phyloP scores from a whole-genome alignment of 1,284 basidiomycete species.

The Grifola frondosa region DNA sequence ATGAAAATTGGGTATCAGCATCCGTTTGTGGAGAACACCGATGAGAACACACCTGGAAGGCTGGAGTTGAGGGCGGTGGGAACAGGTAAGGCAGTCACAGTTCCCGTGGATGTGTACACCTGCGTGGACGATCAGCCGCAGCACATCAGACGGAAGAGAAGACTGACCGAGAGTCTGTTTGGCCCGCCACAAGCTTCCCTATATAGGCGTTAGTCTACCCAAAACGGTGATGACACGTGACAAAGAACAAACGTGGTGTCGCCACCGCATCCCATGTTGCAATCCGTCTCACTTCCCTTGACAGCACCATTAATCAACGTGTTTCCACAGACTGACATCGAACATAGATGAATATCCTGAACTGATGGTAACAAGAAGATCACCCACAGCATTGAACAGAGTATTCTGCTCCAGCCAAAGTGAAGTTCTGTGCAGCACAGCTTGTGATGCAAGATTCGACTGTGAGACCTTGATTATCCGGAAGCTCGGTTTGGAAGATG shows the following conservation, averaged over 20 bases:
- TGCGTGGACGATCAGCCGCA: conserved; percentile 9
- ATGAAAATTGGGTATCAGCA: not conserved
- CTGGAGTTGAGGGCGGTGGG: conserved; percentile 52
- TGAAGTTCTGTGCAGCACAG: conserved; percentile 36
- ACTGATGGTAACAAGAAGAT: not conserved
- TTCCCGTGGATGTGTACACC: conserved; percentile 55
- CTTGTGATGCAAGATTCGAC: conserved; percentile 38
- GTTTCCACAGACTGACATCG: conserved; percentile 57
- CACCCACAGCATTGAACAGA: conserved; percentile 45
- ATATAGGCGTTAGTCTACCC: conserved; percentile 8
- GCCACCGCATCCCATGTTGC: conserved; percentile 68
- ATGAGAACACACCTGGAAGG: conserved; percentile 40
- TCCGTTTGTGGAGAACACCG: not conserved
- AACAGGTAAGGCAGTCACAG: conserved; percentile 55
- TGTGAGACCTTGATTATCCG: conserved; percentile 36
- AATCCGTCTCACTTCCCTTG: conserved; percentile 46
- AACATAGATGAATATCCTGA: not conserved
- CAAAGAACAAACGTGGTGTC: conserved; percentile 50
- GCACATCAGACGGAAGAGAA: conserved; percentile 2
- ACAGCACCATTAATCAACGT: conserved; percentile 58
- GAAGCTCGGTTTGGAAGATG: conserved; percentile 32
- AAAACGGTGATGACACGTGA: not conserved
- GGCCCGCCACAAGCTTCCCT: conserved; percentile 72
- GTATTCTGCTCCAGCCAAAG: conserved; percentile 48
- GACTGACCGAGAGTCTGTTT: conserved; percentile 55